Evolutionary conservation across 495 filamentous ascomycete species (phyloP).

Genomic region (Lepidopterella palustris): DNA sequence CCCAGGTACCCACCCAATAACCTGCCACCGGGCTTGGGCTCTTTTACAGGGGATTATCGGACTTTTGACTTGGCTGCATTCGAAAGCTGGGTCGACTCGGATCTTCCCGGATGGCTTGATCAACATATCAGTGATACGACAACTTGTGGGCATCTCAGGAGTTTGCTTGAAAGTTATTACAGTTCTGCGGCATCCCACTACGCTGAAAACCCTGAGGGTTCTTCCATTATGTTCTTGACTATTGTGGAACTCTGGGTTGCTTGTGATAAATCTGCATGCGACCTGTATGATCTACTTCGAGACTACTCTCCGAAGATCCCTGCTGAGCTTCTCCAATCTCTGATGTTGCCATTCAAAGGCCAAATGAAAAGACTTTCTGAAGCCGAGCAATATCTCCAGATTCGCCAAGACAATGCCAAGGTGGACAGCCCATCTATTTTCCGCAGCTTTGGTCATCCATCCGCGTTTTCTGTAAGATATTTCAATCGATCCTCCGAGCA

Average conservation of each 20-base stretch:
- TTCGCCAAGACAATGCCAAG: conserved; percentile 24
- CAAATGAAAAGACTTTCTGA: conserved; percentile 47
- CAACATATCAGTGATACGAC: too few species aligned
- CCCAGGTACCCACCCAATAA: too few species aligned
- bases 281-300: conserved; percentile 37
- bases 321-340: conserved; percentile 36
- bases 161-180: conserved; percentile 37
- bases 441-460: too few species aligned
- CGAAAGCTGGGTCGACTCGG: too few species aligned
- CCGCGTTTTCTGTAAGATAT: conserved; percentile 46
- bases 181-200: conserved; percentile 35
- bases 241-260: conserved; percentile 59
- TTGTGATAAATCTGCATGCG: conserved; percentile 47
- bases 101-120: too few species aligned
- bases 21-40: too few species aligned
- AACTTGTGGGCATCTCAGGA: too few species aligned
- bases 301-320: conserved; percentile 50
- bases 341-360: conserved; percentile 44
- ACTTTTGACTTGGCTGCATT: too few species aligned
- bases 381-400: conserved; percentile 47
- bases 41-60: too few species aligned
- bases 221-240: conserved; percentile 55
- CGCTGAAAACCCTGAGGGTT: conserved; percentile 41
- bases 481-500: conserved; percentile 45
- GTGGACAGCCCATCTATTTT: conserved; percentile 39